A percentile compares a stretch with the other conserved stretches of the same genome.
Conservation (phyloP, 768 basidiomycete species). For the Naematelia aurantialba region DNA sequence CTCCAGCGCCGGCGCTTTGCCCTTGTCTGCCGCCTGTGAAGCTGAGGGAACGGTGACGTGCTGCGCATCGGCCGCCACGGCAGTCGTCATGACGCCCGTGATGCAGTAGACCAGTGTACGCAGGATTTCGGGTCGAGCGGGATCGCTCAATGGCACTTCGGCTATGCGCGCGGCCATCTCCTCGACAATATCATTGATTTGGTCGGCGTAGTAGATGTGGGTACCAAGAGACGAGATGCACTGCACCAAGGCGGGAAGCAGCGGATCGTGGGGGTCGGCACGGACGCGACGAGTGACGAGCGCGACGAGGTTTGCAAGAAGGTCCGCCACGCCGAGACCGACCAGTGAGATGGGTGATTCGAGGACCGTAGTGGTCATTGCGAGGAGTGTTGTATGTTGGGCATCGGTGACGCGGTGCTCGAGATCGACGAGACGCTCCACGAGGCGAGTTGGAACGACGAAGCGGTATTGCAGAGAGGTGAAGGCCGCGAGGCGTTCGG, state of each 20-base stretch:
- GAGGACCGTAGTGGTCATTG: conserved; percentile 77
- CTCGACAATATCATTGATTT: conserved; percentile 84
- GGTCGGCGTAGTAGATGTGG: conserved; percentile 92
- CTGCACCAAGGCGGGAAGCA: conserved; percentile 66
- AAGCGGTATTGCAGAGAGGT: conserved; percentile 90
- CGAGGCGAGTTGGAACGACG: conserved; percentile 75
- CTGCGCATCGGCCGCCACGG: conserved; percentile 24
- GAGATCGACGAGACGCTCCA: conserved; percentile 68
- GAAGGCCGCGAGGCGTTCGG: conserved; percentile 75
- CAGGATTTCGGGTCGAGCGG: conserved; percentile 34
- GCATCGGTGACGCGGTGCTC: conserved; percentile 20
- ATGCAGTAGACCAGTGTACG: conserved; percentile 37
- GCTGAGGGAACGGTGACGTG: background rate
- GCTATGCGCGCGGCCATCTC: conserved; percentile 74
- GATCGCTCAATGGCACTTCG: conserved; percentile 57
- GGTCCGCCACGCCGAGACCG: conserved; percentile 85
- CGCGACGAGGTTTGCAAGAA: conserved; percentile 71
- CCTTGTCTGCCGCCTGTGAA: conserved; percentile 14
- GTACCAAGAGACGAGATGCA: conserved; percentile 79
- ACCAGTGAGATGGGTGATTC: conserved; percentile 70
- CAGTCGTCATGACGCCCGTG: conserved; percentile 33
- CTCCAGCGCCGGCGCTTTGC: conserved; percentile 26
- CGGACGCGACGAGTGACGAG: conserved; percentile 68
- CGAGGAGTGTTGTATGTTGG: conserved; percentile 60
- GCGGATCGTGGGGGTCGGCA: conserved; percentile 61